Conservation (phyloP, 495 filamentous ascomycete genomes). For the Trichocladium uniseriatum region DNA sequence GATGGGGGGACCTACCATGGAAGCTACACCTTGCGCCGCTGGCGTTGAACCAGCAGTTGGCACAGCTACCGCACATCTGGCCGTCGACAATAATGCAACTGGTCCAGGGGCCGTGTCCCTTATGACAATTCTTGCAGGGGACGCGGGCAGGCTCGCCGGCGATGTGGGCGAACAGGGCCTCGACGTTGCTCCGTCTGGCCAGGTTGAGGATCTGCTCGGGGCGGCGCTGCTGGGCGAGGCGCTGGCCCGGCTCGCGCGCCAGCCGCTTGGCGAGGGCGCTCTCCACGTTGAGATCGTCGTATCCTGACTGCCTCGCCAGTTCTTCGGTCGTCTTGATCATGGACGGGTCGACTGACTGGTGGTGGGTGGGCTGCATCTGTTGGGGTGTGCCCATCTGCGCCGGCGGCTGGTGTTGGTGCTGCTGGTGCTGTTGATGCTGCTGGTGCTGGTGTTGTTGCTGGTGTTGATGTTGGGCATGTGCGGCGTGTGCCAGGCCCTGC, state of each 20-base stretch:
- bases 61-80: constrained; percentile 44
- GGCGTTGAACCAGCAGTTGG: constrained; percentile 46
- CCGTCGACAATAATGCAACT: constrained; percentile 40
- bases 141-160: constrained; percentile 33
- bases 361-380: constrained; percentile 23
- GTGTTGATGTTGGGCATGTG: constrained; percentile 18
- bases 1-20: constrained; percentile 38
- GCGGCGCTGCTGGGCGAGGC: constrained; percentile 36
- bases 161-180: constrained; percentile 43
- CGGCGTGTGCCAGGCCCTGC: constrained; percentile 13
- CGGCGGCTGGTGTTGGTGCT: constrained; percentile 17
- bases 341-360: constrained; percentile 25
- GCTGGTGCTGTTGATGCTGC: constrained; percentile 18
- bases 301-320: constrained; percentile 34
- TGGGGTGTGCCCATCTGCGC: constrained; percentile 19
- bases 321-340: constrained; percentile 32
- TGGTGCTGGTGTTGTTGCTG: constrained; percentile 20
- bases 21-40: constrained; percentile 43
- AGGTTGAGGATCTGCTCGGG: constrained; percentile 39
- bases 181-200: constrained; percentile 39
- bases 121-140: constrained; percentile 45
- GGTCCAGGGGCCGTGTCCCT: constrained; percentile 42
- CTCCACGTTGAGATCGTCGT: constrained; percentile 33
- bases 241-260: constrained; percentile 35
- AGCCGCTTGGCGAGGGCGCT: constrained; percentile 41